A percentile compares a stretch with the other conserved stretches of the same genome.
phyloP scores from a whole-genome alignment of 1,139 yeast genomes.

The Scheffersomyces insectosa region DNA sequence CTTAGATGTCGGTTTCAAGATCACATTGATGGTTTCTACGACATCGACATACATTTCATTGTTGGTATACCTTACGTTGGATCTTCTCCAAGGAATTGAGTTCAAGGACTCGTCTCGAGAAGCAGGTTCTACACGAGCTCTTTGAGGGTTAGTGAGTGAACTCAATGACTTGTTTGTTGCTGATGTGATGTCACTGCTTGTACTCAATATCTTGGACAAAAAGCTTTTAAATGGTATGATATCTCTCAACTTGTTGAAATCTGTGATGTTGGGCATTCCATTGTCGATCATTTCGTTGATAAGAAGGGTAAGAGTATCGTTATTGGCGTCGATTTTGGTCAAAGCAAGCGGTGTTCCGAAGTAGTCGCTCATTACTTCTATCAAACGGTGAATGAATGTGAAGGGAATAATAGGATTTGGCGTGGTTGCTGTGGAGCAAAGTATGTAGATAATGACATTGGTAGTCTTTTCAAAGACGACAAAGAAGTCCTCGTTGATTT shows the following conservation, averaged over 20 bases:
- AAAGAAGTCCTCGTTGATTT: slow-evolving; percentile 30
- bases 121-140: not conserved
- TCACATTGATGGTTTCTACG: slow-evolving; percentile 56
- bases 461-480: slow-evolving; percentile 25
- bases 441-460: slow-evolving; percentile 28
- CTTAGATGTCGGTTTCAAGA: slow-evolving; percentile 28
- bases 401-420: slow-evolving; percentile 55
- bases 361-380: slow-evolving; percentile 56
- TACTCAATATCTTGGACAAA: slow-evolving; percentile 36
- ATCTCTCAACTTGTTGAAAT: slow-evolving; percentile 68
- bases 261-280: slow-evolving; percentile 73
- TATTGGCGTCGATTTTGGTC: slow-evolving; percentile 61
- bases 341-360: slow-evolving; percentile 59
- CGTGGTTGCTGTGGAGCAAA: slow-evolving; percentile 19
- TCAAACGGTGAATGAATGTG: slow-evolving; percentile 53
- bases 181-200: slow-evolving; percentile 30
- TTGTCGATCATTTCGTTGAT: slow-evolving; percentile 73
- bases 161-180: slow-evolving; percentile 13
- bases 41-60: slow-evolving; percentile 85
- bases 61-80: slow-evolving; percentile 63
- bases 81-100: slow-evolving; percentile 73
- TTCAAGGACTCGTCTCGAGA: slow-evolving; percentile 3
- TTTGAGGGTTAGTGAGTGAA: slow-evolving; percentile 5
- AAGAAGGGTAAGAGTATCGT: slow-evolving; percentile 61
- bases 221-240: slow-evolving; percentile 62